A percentile compares a stretch with the other conserved stretches of the same genome.
Evolutionary conservation across 1,139 yeast genomes (phyloP).

Genomic region (Taiozyma sp.): DNA sequence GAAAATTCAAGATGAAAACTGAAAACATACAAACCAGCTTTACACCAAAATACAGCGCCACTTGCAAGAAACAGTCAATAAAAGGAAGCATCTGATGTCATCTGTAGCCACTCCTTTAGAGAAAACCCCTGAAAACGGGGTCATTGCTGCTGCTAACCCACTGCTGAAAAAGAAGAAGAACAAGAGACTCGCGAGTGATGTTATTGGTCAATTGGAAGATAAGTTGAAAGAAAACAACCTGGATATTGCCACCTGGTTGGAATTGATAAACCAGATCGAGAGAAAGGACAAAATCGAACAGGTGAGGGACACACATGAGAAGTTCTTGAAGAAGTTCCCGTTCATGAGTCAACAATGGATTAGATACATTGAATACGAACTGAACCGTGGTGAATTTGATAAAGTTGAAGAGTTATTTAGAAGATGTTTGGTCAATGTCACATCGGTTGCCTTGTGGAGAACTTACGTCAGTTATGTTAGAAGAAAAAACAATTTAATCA

Average conservation of each 20-base stretch:
- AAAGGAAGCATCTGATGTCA: background rate
- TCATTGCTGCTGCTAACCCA: background rate
- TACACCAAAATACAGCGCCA: background rate
- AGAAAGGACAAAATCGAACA: slow-evolving; percentile 61
- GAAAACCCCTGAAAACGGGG: background rate
- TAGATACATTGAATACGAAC: slow-evolving; percentile 63
- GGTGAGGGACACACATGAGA: slow-evolving; percentile 54
- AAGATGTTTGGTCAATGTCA: slow-evolving; percentile 54
- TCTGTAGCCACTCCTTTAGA: background rate
- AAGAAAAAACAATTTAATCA: slow-evolving; percentile 69
- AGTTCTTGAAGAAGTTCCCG: slow-evolving; percentile 62
- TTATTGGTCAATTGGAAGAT: slow-evolving; percentile 46
- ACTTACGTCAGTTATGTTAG: slow-evolving; percentile 76
- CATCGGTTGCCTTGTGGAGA: slow-evolving; percentile 65
- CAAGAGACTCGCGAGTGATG: slow-evolving; percentile 22
- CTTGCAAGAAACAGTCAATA: background rate
- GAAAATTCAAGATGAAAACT: background rate
- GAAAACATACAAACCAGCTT: background rate
- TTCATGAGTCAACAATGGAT: slow-evolving; percentile 67
- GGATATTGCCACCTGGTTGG: slow-evolving; percentile 54
- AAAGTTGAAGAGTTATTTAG: slow-evolving; percentile 63
- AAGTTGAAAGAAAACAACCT: slow-evolving; percentile 51
- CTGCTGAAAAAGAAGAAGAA: slow-evolving; percentile 8
- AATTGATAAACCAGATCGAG: slow-evolving; percentile 49
- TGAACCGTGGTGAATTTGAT: slow-evolving; percentile 63